These are phyloP conservation scores for Capronia coronata DNA, from an alignment of 2,329 filamentous ascomycete species.

Conservation along the genomic window DNA sequence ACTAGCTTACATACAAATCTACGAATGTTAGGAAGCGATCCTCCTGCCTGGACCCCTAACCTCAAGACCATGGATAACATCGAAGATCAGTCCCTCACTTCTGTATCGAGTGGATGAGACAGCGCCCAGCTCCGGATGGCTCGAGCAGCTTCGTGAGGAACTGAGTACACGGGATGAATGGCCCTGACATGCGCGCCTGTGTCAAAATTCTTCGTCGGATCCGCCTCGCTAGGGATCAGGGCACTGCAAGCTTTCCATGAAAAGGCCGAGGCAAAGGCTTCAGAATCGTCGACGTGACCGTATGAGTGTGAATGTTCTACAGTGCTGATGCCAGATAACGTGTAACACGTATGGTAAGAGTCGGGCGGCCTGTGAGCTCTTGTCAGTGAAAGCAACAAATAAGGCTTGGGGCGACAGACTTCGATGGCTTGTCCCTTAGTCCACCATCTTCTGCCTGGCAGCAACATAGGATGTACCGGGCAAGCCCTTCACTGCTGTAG, in stretches of 20 bases:
- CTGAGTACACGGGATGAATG: conserved; percentile 78
- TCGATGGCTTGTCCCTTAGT: conserved; percentile 86
- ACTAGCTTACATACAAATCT: no score
- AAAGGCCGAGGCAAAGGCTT: conserved; percentile 35
- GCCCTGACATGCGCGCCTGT: conserved; percentile 45
- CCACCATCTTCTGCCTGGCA: conserved; percentile 76
- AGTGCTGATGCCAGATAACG: conserved; percentile 75
- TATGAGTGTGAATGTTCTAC: conserved; percentile 62
- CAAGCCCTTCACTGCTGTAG: conserved; percentile 80
- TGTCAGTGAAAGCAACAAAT: conserved; percentile 25
- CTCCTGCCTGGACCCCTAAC: background rate
- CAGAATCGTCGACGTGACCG: conserved; percentile 26
- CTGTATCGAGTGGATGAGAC: conserved; percentile 51
- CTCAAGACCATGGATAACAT: background rate
- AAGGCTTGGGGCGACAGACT: conserved; percentile 50
- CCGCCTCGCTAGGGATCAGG: conserved; percentile 42
- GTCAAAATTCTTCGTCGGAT: conserved; percentile 31
- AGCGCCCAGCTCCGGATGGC: conserved; percentile 60
- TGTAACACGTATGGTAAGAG: conserved; percentile 90
- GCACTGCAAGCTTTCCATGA: conserved; percentile 36
- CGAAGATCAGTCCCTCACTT: conserved; percentile 3
- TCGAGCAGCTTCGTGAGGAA: conserved; percentile 65
- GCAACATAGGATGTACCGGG: conserved; percentile 82
- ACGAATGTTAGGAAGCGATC: background rate
- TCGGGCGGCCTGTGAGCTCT: conserved; percentile 58